Percentiles rank a stretch among this genome's conserved stretches.
Evolutionary conservation across 352 stramenopile species (phyloP).

Genomic region (Pythium folliculosum): DNA sequence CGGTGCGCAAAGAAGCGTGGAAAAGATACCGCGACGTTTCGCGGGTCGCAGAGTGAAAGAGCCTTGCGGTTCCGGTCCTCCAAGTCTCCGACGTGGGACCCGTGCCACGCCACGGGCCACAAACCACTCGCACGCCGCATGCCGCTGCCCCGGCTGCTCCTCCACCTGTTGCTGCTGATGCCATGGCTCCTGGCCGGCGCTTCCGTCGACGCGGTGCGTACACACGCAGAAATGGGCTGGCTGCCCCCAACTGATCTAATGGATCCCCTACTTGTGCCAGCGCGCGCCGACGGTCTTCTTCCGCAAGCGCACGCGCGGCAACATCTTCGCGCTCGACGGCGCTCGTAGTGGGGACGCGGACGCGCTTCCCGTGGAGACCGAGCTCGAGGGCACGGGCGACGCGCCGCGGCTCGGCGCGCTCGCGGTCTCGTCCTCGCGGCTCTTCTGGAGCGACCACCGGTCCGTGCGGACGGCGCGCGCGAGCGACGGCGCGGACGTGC

Average conservation of each 20-base stretch:
- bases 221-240: background rate
- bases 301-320: constrained; percentile 45
- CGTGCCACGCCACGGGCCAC: too few relatives aligned
- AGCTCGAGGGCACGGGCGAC: constrained; percentile 28
- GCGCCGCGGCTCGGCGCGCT: constrained; percentile 24
- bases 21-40: background rate
- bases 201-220: background rate
- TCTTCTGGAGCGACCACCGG: constrained; percentile 68
- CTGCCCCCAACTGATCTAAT: too few relatives aligned
- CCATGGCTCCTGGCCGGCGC: background rate
- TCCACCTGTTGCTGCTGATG: background rate
- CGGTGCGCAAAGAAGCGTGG: background rate
- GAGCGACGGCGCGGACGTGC: constrained; percentile 19
- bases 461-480: constrained; percentile 35
- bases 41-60: background rate
- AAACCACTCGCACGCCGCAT: too few relatives aligned
- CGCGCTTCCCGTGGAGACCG: constrained; percentile 4
- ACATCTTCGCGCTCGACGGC: constrained; percentile 57
- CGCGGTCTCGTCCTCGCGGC: constrained; percentile 8
- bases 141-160: background rate
- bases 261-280: too few relatives aligned
- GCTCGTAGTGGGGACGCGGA: constrained; percentile 6
- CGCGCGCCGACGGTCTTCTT: constrained; percentile 64
- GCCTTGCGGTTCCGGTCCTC: too few relatives aligned
- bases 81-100: too few relatives aligned